phyloP scores from a whole-genome alignment of 805 yeast genomes.

The Schizosaccharomyces osmophilus region DNA sequence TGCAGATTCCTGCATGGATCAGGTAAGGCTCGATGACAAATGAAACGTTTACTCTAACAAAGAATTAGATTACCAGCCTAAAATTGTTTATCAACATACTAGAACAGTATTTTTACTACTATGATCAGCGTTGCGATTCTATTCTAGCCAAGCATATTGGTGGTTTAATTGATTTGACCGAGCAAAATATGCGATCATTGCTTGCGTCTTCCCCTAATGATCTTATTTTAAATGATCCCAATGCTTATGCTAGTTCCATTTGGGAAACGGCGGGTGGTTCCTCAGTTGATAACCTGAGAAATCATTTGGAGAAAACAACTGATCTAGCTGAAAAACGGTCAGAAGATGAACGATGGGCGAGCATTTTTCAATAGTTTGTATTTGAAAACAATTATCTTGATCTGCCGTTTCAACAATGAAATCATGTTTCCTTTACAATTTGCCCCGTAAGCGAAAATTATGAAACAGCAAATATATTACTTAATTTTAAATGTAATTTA shows the following conservation, averaged over 20 bases:
- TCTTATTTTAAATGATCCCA: conserved; percentile 13
- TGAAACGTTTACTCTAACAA: conserved; percentile 31
- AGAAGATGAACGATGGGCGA: conserved; percentile 28
- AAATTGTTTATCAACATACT: conserved; percentile 57
- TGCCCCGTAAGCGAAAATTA: too few relatives aligned
- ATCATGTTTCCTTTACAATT: too few relatives aligned
- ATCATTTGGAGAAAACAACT: conserved; percentile 49
- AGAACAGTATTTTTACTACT: conserved; percentile 63
- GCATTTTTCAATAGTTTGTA: not conserved
- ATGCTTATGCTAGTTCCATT: conserved; percentile 12
- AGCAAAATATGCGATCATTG: conserved; percentile 3
- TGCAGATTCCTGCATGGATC: conserved; percentile 85
- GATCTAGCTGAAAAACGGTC: conserved; percentile 45
- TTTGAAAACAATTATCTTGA: too few relatives aligned
- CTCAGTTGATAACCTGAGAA: conserved; percentile 18
- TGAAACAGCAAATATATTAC: not conserved
- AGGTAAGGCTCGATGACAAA: conserved; percentile 16
- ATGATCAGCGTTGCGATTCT: conserved; percentile 50
- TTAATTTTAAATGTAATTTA: not conserved
- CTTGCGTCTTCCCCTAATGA: conserved; percentile 10
- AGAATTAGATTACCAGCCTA: not conserved
- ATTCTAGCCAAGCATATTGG: conserved; percentile 33
- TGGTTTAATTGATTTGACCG: conserved; percentile 62
- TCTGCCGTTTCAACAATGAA: too few relatives aligned
- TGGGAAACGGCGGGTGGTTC: conserved; percentile 8